Percentiles rank a stretch among this genome's conserved stretches.
Evolutionary conservation across 2,329 filamentous ascomycete genomes (phyloP).

Genomic region (Emergomyces orientalis): DNA sequence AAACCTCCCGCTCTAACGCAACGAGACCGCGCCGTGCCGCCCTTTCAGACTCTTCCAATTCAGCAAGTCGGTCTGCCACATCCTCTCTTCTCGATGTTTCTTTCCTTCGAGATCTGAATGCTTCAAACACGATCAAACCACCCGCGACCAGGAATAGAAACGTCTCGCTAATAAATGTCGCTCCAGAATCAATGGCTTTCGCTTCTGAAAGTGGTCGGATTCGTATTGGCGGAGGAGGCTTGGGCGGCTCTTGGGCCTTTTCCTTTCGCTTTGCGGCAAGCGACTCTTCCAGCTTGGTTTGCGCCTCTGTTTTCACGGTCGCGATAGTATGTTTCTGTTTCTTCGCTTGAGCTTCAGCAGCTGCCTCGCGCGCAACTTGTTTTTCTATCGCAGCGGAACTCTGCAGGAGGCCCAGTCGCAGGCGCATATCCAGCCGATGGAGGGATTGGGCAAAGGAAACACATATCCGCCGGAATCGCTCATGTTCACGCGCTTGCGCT

Average conservation of each 20-base stretch:
- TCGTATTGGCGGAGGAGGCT: constrained; percentile 41
- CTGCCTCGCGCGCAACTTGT: constrained; percentile 41
- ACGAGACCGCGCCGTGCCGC: constrained; percentile 33
- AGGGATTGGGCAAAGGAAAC: constrained; percentile 54
- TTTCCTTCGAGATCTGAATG: constrained; percentile 52
- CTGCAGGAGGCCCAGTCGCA: constrained; percentile 56
- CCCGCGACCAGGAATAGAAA: constrained; percentile 59
- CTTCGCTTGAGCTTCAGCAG: constrained; percentile 47
- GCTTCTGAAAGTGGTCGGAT: constrained; percentile 57
- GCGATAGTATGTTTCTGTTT: constrained; percentile 45
- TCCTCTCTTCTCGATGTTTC: constrained; percentile 51
- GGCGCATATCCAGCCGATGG: constrained; percentile 58
- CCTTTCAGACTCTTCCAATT: constrained; percentile 45
- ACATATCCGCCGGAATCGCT: constrained; percentile 53
- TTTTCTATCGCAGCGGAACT: constrained; percentile 46
- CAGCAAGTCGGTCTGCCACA: constrained; percentile 50
- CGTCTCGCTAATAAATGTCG: constrained; percentile 58
- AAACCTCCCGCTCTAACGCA: constrained; percentile 39
- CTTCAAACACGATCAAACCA: constrained; percentile 53
- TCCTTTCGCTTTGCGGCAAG: constrained; percentile 37
- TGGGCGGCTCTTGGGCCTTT: constrained; percentile 38
- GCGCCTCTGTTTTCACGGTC: constrained; percentile 54
- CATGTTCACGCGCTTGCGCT: constrained; percentile 58
- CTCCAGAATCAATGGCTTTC: constrained; percentile 59
- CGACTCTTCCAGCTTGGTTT: constrained; percentile 48